A percentile compares a stretch with the other conserved stretches of the same genome.
Evolutionary conservation across 805 yeast species (phyloP).

Genomic region (Candida stauntonica): DNA sequence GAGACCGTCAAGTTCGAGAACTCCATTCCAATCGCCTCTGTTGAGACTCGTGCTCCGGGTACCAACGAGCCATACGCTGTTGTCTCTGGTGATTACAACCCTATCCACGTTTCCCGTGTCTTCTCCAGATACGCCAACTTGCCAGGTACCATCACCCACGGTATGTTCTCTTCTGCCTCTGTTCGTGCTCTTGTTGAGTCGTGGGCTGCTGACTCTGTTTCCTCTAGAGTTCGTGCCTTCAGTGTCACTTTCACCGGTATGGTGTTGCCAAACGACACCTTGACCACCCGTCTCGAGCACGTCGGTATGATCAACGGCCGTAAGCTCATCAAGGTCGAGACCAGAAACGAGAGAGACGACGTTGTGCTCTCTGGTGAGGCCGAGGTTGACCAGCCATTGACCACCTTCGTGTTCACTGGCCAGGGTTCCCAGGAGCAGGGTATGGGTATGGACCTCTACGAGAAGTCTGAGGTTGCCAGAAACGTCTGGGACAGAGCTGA

Average conservation of each 20-base stretch:
- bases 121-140: constrained; percentile 89
- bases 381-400: constrained; percentile 96
- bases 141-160: constrained; percentile 98
- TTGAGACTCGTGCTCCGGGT: constrained; percentile 74
- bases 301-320: constrained; percentile 99
- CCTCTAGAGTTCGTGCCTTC: constrained; percentile 93
- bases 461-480: constrained; percentile 84
- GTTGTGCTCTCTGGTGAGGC: constrained; percentile 92
- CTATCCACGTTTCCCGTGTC: constrained; percentile 94
- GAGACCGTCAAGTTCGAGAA: constrained; percentile 90
- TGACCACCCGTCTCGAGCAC: constrained; percentile 86
- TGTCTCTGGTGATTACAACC: constrained; percentile 97
- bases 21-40: constrained; percentile 74
- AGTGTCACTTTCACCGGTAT: constrained; percentile 88
- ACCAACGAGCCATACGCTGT: constrained; percentile 95
- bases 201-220: constrained; percentile 97
- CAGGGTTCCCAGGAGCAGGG: constrained; percentile 99
- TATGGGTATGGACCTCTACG: constrained; percentile 99
- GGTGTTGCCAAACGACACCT: constrained; percentile 94
- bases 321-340: constrained; percentile 90
- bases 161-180: constrained; percentile 97
- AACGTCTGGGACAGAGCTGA: constrained; percentile 99
- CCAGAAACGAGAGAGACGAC: constrained; percentile 77
- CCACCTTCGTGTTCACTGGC: constrained; percentile 97
- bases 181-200: constrained; percentile 93